A percentile compares a stretch with the other conserved stretches of the same genome.
Evolutionary conservation across 2,329 filamentous ascomycete species (phyloP).

Genomic region (Penicillium corylophilum): DNA sequence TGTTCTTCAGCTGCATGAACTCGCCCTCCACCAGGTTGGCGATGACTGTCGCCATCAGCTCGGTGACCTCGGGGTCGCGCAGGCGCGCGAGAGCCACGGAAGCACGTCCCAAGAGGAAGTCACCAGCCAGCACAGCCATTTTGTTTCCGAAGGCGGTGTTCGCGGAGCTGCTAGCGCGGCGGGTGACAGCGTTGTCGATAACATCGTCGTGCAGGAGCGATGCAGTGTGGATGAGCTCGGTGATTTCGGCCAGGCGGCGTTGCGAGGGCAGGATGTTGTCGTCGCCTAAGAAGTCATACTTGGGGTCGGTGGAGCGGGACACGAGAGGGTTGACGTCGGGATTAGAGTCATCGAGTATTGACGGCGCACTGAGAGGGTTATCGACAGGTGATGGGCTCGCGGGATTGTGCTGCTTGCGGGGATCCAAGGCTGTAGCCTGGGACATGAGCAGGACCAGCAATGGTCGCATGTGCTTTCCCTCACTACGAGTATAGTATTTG

Average conservation of each 20-base stretch:
- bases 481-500: constrained; percentile 96
- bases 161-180: constrained; percentile 80
- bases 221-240: constrained; percentile 94
- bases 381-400: constrained; percentile 50
- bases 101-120: constrained; percentile 88
- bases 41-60: constrained; percentile 92
- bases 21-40: constrained; percentile 97
- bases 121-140: constrained; percentile 97
- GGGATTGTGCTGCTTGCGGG: constrained; percentile 53
- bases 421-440: constrained; percentile 81
- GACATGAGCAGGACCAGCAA: constrained; percentile 96
- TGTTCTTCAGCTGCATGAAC: constrained; percentile 99
- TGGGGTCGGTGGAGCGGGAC: constrained; percentile 39
- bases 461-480: constrained; percentile 95
- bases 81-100: constrained; percentile 90
- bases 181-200: constrained; percentile 85
- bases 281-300: constrained; percentile 46
- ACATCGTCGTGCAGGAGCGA: constrained; percentile 97
- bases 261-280: constrained; percentile 82
- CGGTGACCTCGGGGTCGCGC: constrained; percentile 89
- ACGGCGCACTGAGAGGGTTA: constrained; percentile 58
- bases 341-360: constrained; percentile 76
- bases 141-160: constrained; percentile 98
- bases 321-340: constrained; percentile 62
- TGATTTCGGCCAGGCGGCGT: constrained; percentile 89